Percentiles rank a stretch among this genome's conserved stretches.
phyloP scores from a whole-genome alignment of 2,329 filamentous ascomycete genomes.

The Exophiala bonariae region DNA sequence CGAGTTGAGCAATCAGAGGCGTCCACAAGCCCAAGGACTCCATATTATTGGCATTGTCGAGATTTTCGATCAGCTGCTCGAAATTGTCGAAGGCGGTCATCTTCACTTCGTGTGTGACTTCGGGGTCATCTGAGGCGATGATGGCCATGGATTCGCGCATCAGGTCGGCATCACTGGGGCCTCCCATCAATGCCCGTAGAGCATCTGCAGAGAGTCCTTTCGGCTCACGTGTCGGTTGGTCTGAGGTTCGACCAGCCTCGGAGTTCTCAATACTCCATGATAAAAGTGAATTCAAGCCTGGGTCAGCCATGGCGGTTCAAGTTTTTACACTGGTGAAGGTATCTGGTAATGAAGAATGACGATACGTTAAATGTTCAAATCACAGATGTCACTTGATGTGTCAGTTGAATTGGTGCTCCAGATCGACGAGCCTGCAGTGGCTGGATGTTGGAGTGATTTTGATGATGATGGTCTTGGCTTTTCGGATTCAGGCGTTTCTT shows the following conservation, averaged over 20 bases:
- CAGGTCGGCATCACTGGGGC: constrained; percentile 83
- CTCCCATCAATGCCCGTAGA: constrained; percentile 74
- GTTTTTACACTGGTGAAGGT: constrained; percentile 8
- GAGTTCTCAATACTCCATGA: constrained; percentile 75
- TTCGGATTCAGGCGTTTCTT: constrained; percentile 7
- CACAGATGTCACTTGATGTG: neutral
- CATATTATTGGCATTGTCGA: constrained; percentile 98
- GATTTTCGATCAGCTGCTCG: constrained; percentile 84
- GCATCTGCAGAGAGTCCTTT: constrained; percentile 65
- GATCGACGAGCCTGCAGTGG: too few relatives aligned
- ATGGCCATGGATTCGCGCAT: constrained; percentile 84
- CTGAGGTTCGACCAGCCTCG: constrained; percentile 24
- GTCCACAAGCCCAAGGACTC: constrained; percentile 77
- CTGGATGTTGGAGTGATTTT: constrained; percentile 1
- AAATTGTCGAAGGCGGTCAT: constrained; percentile 90
- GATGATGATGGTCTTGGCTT: constrained; percentile 8
- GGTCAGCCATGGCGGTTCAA: constrained; percentile 50
- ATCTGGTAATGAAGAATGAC: neutral
- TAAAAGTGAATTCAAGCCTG: constrained; percentile 72
- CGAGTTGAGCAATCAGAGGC: constrained; percentile 71
- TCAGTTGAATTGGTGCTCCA: too few relatives aligned
- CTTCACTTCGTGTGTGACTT: constrained; percentile 71
- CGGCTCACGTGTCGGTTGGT: constrained; percentile 29
- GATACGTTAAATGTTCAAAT: neutral
- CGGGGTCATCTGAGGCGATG: constrained; percentile 62